Base-by-base conservation (phyloP, 2,329 filamentous ascomycete genomes). In the Exophiala lecanii-corni region DNA sequence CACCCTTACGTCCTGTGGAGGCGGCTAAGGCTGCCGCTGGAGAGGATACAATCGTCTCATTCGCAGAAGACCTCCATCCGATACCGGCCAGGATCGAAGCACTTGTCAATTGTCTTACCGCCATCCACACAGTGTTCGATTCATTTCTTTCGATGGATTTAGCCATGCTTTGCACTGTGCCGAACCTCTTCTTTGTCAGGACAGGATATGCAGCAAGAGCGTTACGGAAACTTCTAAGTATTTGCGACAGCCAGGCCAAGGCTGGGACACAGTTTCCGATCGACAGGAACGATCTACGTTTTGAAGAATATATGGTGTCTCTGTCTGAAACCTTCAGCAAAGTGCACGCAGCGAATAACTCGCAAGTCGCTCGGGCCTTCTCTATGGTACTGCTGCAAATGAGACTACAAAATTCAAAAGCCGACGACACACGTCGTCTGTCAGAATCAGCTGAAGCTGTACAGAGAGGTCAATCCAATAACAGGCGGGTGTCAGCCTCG, bases 171-270 rank as follows among this genome's bases (percentile, higher is more conserved):
- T 78, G 79, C 41, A 81, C 74, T 42, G 61, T 87, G 9, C 84
- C 84, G 12, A 81, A 84, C 3, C 81, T 84, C 57, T 78, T 78
- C 59, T 80, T 84, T 54, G 82, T 86, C 9, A 78, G 84, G 17
- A 77, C 86, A 9, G 78, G 82, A 6, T 87, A 86, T 57, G 79
- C 79, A 3, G 73, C 81, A 3, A 80, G 88, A 23, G 77, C 85
- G 25, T 68, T 88, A 21, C 82, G 86, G 58, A 88, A 87, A 62
- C 75, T 88, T 10, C 36, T 45, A 18, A 45, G 16, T 19, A 45
- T 51, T 13, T 51, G 48, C 15, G 48, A 51, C n/a, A 43, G 30
- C 32, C 45, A 51, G 17, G 38, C 41, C 7, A 19, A 23, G 9
- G 23, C 36, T 9, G 39, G 37, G 18, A 41, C 41, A 3, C 39